Evolutionary conservation across 2,329 filamentous ascomycete species (phyloP), one percentile per base, ranked within the genome.

Genomic region (Pseudocercospora eumusae): DNA sequence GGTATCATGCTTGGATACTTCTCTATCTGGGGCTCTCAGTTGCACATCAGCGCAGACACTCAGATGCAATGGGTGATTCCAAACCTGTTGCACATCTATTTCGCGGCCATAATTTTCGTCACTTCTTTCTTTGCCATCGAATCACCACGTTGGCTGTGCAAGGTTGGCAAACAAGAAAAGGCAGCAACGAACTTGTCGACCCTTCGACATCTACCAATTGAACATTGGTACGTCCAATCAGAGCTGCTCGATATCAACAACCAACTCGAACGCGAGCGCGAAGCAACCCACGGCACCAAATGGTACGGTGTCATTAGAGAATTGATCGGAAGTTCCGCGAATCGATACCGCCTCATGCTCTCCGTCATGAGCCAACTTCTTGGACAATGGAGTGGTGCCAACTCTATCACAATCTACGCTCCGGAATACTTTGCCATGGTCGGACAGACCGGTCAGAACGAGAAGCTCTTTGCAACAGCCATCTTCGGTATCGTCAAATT

Each of bases 1-100:
- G 90, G 89, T 23, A 91, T 92, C 65, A 88, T 93, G 69, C 80
- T 93, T 15, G 89, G 88, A 8, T 93, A 92, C 77, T 93, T 92
- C 70, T 85, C 88, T 62, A 89, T 75, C 4, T 83, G 78, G 76
- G 81, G 82, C 13, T 80, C 78, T n/a, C 77, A 80, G 25, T 73
- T 84, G 23, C 79, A 85, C 69, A 80, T 83, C 66, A 79, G 80
- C 18, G 72, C 78, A 47, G 73, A 62, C 4, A 66, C 67, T 11
- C 59, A 71, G 23, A 75, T 61, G 78, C 79, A n/a, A 70, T 81
- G 83, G 84, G 81, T 89, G 47, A 83, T 91, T 0, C 90, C 90
- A 0, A 91, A 88, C 45, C 87, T 86, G 67, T 79, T 93, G 61
- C 90, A 93, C 73, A 80, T 93, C 74, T 92, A 92, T 71, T 92